Conservation (phyloP, 805 yeast genomes). For the Lachancea cidri region DNA sequence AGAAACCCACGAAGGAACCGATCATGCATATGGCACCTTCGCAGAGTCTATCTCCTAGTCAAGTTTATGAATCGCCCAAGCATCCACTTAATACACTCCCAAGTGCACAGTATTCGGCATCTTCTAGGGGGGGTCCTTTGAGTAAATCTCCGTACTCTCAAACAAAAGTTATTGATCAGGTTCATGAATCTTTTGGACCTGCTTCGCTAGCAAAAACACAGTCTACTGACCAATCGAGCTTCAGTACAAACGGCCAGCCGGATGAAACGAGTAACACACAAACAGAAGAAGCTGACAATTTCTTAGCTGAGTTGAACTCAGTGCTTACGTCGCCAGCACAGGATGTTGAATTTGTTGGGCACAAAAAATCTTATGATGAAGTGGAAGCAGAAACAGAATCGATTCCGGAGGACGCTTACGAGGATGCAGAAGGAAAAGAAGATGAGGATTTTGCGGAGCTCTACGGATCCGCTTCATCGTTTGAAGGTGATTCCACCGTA, state of each 20-base stretch:
- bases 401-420: not conserved
- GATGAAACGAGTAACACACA: too few relatives aligned
- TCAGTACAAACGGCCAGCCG: too few relatives aligned
- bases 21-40: too few relatives aligned
- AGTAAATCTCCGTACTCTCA: slow-evolving; percentile 22
- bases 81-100: too few relatives aligned
- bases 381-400: not conserved
- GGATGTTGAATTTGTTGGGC: slow-evolving; percentile 32
- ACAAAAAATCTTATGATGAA: slow-evolving; percentile 25
- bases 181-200: not conserved
- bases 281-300: slow-evolving; percentile 11
- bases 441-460: slow-evolving; percentile 5
- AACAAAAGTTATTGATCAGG: not conserved
- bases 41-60: too few relatives aligned
- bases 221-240: not conserved
- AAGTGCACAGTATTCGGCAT: too few relatives aligned
- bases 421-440: slow-evolving; percentile 10
- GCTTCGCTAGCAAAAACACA: not conserved
- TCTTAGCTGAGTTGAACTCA: slow-evolving; percentile 23
- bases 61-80: too few relatives aligned
- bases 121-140: not conserved
- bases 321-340: slow-evolving; percentile 10
- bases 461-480: slow-evolving; percentile 3
- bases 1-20: too few relatives aligned
- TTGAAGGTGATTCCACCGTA: slow-evolving; percentile 12